Conservation (phyloP, 176 grass and related monocot genomes). For the Triticum timopheevii region DNA sequence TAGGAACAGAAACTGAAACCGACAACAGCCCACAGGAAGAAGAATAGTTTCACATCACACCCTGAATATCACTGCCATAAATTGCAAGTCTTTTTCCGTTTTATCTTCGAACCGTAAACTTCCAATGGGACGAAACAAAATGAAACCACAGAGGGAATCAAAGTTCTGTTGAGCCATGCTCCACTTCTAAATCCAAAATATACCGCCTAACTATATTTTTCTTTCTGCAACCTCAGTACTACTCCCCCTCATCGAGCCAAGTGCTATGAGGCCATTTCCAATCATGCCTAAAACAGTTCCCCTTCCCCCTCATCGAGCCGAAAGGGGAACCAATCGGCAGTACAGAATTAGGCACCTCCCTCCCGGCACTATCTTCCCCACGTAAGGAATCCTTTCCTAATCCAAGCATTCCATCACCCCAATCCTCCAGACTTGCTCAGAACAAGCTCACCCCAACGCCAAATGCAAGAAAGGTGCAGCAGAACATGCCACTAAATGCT, state of each 20-base stretch:
- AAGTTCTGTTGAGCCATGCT: not conserved
- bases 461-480: constrained; percentile 33
- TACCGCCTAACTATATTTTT: not conserved
- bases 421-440: constrained; percentile 37
- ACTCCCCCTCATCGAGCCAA: no score
- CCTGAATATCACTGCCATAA: not conserved
- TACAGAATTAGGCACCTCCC: constrained; percentile 26
- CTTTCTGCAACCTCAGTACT: not conserved
- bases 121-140: not conserved
- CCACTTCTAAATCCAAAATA: not conserved
- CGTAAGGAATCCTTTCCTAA: constrained; percentile 36
- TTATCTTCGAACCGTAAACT: not conserved
- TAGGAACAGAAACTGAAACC: not conserved
- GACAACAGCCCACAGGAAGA: not conserved
- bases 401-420: constrained; percentile 35
- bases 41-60: not conserved
- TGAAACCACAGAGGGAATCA: not conserved
- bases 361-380: not conserved
- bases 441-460: constrained; percentile 19
- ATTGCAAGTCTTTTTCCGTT: not conserved
- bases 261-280: constrained; percentile 33
- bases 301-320: not conserved
- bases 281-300: constrained; percentile 12
- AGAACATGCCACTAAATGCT: constrained; percentile 33
- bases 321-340: not conserved